These are phyloP conservation scores for Gastrolobium bilobum DNA, from an alignment of 306 rosid species.

Conservation along the genomic window DNA sequence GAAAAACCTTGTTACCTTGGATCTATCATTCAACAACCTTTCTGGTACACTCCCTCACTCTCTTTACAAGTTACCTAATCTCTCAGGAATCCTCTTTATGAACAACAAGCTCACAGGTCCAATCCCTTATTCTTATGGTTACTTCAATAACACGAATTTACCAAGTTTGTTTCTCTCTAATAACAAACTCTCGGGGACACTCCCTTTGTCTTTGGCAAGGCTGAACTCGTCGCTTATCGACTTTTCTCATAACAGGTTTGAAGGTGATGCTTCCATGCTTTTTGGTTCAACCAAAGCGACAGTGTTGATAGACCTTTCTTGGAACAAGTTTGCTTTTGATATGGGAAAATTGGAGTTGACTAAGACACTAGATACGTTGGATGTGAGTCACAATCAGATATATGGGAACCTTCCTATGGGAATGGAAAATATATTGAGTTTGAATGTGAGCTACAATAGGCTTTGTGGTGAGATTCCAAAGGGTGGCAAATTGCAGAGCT, in stretches of 20 bases:
- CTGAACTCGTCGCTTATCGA: conserved; percentile 23
- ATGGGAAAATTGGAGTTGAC: not conserved
- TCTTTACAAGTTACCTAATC: conserved; percentile 40
- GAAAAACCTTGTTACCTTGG: not conserved
- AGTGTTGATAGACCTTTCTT: not conserved
- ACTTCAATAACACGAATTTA: conserved; percentile 13
- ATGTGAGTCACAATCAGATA: conserved; percentile 16
- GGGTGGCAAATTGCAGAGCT: not conserved
- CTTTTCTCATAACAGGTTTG: conserved; percentile 60
- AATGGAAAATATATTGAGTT: not conserved
- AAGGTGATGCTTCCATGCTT: conserved; percentile 59
- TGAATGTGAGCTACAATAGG: conserved; percentile 30
- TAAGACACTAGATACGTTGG: not conserved
- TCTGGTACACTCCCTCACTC: conserved; percentile 11
- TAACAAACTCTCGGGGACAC: conserved; percentile 61
- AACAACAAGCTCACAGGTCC: conserved; percentile 55
- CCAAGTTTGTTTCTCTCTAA: conserved; percentile 44
- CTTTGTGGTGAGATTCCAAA: conserved; percentile 33
- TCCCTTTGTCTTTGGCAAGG: conserved; percentile 54
- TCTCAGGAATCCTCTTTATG: conserved; percentile 29
- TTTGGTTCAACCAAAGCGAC: conserved; percentile 53
- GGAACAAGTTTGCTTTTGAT: too few relatives aligned
- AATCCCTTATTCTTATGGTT: conserved; percentile 56
- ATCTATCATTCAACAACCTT: conserved; percentile 12
- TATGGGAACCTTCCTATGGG: conserved; percentile 22